These are phyloP conservation scores for Penicillium vulpinum DNA, from an alignment of 2,329 filamentous ascomycete genomes.

Conservation along the genomic window DNA sequence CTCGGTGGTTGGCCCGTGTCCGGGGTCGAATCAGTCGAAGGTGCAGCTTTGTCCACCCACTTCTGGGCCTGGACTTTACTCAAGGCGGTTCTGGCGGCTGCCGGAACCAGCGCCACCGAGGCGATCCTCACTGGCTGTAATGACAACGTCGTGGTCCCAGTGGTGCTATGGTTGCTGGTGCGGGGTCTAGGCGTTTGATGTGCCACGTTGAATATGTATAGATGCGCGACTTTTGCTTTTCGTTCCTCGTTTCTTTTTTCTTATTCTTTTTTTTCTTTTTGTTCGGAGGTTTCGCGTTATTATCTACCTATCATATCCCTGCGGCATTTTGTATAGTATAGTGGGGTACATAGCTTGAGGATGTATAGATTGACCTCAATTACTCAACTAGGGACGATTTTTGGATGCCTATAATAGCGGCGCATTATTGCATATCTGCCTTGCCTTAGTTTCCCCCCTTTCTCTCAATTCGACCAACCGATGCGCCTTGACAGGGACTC, in stretches of 20 bases:
- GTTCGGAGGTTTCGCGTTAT: conserved; percentile 1
- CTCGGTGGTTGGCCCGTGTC: conserved; percentile 67
- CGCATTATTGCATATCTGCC: conserved; percentile 6
- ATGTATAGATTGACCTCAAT: conserved; percentile 1
- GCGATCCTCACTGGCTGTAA: conserved; percentile 95
- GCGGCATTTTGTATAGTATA: conserved; percentile 14
- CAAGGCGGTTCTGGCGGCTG: conserved; percentile 72
- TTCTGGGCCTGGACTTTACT: conserved; percentile 37
- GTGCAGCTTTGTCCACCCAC: conserved; percentile 15
- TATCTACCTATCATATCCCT: conserved; percentile 1
- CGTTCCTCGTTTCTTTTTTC: background rate
- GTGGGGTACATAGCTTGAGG: background rate
- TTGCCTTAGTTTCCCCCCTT: background rate
- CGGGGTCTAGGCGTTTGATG: conserved; percentile 62
- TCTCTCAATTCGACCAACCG: background rate
- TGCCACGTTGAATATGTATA: conserved; percentile 6
- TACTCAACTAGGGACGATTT: background rate
- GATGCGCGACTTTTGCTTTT: conserved; percentile 1
- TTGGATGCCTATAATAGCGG: conserved; percentile 10
- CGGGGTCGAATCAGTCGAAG: conserved; percentile 16
- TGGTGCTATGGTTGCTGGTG: conserved; percentile 89
- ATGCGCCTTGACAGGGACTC: conserved; percentile 1
- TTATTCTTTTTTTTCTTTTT: background rate
- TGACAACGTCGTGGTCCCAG: conserved; percentile 95
- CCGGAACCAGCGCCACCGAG: conserved; percentile 85